Conservation (phyloP, 768 basidiomycete species). For the Tricholoma bakamatsutake region DNA sequence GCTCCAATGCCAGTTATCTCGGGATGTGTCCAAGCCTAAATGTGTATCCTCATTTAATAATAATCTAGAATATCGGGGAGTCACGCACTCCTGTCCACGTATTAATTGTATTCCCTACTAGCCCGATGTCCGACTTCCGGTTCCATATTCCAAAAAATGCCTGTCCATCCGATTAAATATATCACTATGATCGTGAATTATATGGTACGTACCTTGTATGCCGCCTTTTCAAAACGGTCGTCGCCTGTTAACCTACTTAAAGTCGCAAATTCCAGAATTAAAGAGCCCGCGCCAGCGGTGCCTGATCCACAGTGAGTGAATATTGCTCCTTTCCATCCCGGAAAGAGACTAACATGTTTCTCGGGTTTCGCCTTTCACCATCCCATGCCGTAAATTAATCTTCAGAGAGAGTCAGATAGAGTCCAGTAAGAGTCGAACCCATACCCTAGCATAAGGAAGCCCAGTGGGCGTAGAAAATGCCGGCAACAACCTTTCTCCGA, state of each 20-base stretch:
- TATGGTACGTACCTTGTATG: conserved; percentile 44
- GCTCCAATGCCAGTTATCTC: conserved; percentile 84
- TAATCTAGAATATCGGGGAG: not conserved
- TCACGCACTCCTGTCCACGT: conserved; percentile 69
- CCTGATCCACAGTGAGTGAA: conserved; percentile 37
- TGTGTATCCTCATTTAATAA: not conserved
- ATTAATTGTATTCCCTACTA: conserved; percentile 89
- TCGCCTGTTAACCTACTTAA: conserved; percentile 89
- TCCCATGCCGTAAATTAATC: conserved; percentile 82
- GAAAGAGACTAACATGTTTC: conserved; percentile 69
- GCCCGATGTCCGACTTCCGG: conserved; percentile 72
- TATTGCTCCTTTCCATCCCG: not conserved
- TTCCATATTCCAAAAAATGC: conserved; percentile 96
- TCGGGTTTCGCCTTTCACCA: conserved; percentile 66
- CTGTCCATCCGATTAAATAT: conserved; percentile 12
- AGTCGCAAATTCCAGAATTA: conserved; percentile 93
- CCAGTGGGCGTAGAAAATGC: conserved; percentile 92
- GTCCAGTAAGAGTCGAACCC: conserved; percentile 2
- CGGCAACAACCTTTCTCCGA: conserved; percentile 80
- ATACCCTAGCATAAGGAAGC: conserved; percentile 85
- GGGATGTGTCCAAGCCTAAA: conserved; percentile 69
- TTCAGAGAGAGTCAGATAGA: conserved; percentile 21
- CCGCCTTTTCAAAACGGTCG: conserved; percentile 83
- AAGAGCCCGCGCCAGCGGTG: conserved; percentile 87
- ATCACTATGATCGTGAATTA: not conserved